Base-by-base conservation (phyloP, 1,284 basidiomycete species). In the Trichosporon coremiiforme region DNA sequence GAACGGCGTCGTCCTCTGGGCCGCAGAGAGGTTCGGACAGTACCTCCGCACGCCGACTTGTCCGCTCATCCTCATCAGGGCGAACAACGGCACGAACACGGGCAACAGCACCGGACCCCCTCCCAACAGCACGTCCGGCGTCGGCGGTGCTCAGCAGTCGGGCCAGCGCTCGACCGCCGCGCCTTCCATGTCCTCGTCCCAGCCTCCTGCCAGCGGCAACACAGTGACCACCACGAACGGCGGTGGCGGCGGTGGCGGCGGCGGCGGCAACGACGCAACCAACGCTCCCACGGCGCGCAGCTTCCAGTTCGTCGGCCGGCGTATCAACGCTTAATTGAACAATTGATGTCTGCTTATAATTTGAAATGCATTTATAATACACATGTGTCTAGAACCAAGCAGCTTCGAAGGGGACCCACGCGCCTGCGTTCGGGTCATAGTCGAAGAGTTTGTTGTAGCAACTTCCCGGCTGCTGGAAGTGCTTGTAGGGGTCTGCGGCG, bases 1-100 rank as follows among this genome's bases (percentile, higher is more conserved):
- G 33, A 95, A 95, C 79, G 93, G 92, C 38, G 91, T 91, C 12
- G 79, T 77, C 45, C 87, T 94, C 53, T 93, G 90, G 90, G 83
- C 90, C 9, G 89, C 91, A 4, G 89, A 87, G 70, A 87, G 86
- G 64, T 94, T 90, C 76, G 92, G 92, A 0, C 71, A 86, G 3
- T 82, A 89, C 45, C 86, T 94, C 50, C 87, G 86, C 60, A 79
- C 85, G 1, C 92, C 91, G 0, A 78, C 85, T 47, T 95, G 92
- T 75, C 92, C 93, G 2, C 73, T 81, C 38, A 83, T 85, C 70
- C 76, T 91, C 3, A 80, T 83, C 64, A 75, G 82, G 63, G 36
- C 1, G 38, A n/a, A 63, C 47, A 50, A 64, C 45, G 64, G 64
- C 64, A 67, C 55, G 10, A 22, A 33, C 38, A 55, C 50, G 1